Evolutionary conservation across 2,329 filamentous ascomycete species (phyloP).

Genomic region (Amphichorda felina): DNA sequence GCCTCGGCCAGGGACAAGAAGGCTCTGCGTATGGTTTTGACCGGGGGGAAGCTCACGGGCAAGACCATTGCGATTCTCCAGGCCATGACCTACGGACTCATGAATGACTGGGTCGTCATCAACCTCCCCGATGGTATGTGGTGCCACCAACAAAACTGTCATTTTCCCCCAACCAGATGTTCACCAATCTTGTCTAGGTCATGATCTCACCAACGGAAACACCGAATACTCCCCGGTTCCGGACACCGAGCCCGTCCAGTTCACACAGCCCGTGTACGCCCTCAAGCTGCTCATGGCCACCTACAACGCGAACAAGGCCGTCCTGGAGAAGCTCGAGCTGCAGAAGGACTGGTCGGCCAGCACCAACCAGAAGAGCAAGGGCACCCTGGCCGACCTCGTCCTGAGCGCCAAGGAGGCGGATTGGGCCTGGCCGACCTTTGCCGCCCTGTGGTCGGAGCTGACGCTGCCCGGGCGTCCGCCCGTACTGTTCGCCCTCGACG

Average conservation of each 20-base stretch:
- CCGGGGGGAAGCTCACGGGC: conserved; percentile 62
- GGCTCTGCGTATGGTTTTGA: conserved; percentile 54
- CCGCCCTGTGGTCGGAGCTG: conserved; percentile 73
- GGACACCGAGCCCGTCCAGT: conserved; percentile 45
- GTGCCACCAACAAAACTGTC: conserved; percentile 3
- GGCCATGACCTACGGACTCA: conserved; percentile 66
- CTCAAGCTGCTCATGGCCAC: conserved; percentile 65
- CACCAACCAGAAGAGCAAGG: conserved; percentile 36
- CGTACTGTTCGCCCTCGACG: conserved; percentile 68
- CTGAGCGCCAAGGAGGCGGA: conserved; percentile 64
- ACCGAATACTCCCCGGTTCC: conserved; percentile 69
- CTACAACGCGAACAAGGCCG: conserved; percentile 54
- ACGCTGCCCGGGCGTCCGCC: conserved; percentile 35
- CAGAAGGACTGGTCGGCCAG: conserved; percentile 29
- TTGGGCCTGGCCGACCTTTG: conserved; percentile 68
- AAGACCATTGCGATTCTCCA: conserved; percentile 85
- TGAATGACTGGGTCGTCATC: conserved; percentile 82
- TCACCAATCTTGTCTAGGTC: conserved; percentile 34
- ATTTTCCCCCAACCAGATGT: not conserved
- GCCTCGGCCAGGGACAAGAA: conserved; percentile 37
- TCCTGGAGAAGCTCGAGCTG: conserved; percentile 44
- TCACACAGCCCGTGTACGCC: conserved; percentile 69
- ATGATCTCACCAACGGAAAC: conserved; percentile 69
- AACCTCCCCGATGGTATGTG: conserved; percentile 74
- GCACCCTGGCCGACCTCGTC: conserved; percentile 56